phyloP scores from a whole-genome alignment of 2,329 filamentous ascomycete species.

The Apiospora malaysiana region DNA sequence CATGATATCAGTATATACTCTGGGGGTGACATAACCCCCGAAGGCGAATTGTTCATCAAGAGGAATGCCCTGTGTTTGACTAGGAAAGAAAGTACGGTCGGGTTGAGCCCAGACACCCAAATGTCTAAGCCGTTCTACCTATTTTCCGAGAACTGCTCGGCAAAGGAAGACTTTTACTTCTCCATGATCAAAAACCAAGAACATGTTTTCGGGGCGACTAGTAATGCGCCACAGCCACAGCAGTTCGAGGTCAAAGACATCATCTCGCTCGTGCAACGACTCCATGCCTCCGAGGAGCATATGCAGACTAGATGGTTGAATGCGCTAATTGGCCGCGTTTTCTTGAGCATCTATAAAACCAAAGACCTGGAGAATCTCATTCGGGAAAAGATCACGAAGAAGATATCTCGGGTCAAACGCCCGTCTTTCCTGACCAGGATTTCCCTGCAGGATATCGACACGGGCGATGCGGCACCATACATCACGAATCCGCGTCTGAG shows the following conservation, averaged over 20 bases:
- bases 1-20: slow-evolving; percentile 86
- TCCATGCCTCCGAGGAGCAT: slow-evolving; percentile 92
- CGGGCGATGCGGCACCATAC: slow-evolving; percentile 85
- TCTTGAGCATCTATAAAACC: slow-evolving; percentile 87
- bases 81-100: slow-evolving; percentile 63
- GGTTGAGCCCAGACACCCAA: slow-evolving; percentile 60
- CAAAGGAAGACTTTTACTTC: slow-evolving; percentile 99
- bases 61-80: slow-evolving; percentile 84
- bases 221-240: slow-evolving; percentile 70
- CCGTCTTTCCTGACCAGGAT: slow-evolving; percentile 89
- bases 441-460: slow-evolving; percentile 80
- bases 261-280: slow-evolving; percentile 84
- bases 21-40: slow-evolving; percentile 77
- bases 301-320: slow-evolving; percentile 93
- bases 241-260: slow-evolving; percentile 86
- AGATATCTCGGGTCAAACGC: slow-evolving; percentile 91
- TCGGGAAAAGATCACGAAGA: slow-evolving; percentile 88
- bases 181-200: slow-evolving; percentile 86
- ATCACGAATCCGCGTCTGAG: slow-evolving; percentile 88
- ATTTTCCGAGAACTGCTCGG: slow-evolving; percentile 93
- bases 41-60: slow-evolving; percentile 96
- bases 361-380: slow-evolving; percentile 80
- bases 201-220: slow-evolving; percentile 62
- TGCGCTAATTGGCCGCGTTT: slow-evolving; percentile 85
- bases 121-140: slow-evolving; percentile 86